Base-by-base conservation (phyloP, 1,139 yeast species). In the Pichia terricola region DNA sequence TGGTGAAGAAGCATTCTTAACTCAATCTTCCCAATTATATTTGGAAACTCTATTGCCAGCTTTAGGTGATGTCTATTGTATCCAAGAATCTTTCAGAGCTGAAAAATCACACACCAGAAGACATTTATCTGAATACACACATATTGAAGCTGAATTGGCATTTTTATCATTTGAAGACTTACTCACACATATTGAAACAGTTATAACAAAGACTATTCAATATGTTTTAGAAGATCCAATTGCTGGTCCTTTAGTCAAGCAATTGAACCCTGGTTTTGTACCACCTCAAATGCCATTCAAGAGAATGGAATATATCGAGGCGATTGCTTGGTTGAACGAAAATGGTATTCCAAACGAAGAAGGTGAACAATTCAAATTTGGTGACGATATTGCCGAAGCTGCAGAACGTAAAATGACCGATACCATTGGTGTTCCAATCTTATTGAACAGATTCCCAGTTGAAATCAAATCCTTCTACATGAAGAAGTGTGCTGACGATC, bases 361-460 rank as follows among this genome's bases (percentile, higher is more conserved):
- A 16, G 96, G 94, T 51, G 83, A 87, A 65, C 69, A 71, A 56
- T 91, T 89, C 80, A 78, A 81, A 67, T 94, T 94, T 58, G 99
- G 99, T 65, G 99, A 94, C 63, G 99, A 91, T 65, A 94, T 91
- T 52, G 96, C 98, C 50, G 99, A 91, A 70, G 98, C 98, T 45
- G 97, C 96, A 48, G 99, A 91, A 74, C 85, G 99, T 65, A 86
- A 82, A 68, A 91, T 91, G 98, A 88, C 96, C 36, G 99, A 91
- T 64, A 77, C 84, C 48, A 84, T 94, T 62, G 89, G 89, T 60
- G 82, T 75, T 53, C 99, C 99, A 53, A 89, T 91, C 55, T 74
- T 91, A 57, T 79, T 91, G 64, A 91, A 79, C 50, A 77, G 91
- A 59, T 91, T 91, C 91, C 99, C 99, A 45, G 88, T 87, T 44